Base-by-base conservation (phyloP, 305 asterid species). In the Fraxinus angustifolia region DNA sequence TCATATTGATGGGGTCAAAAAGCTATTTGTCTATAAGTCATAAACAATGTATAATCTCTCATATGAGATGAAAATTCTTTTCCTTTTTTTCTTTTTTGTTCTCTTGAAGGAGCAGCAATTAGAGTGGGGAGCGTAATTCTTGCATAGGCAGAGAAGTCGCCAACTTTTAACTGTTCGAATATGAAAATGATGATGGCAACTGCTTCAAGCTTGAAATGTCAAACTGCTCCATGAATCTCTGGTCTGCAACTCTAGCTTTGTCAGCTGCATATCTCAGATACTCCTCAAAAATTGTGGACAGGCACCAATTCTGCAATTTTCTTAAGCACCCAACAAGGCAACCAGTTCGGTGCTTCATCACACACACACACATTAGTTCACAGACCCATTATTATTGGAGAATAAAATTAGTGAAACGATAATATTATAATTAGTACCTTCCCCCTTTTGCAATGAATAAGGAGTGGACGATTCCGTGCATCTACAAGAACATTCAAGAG, bases 381-480 rank as follows among this genome's bases (percentile, higher is more conserved):
- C 6, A 38, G 5, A 19, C 14, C 12, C 28, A n/a, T 40, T 36
- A 60, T 23, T 34, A 35, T 35, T 1, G 62, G 56, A 82, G 82
- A n/a, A 7, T 36, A 34, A 14, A 23, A 42, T 80, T 10, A 17
- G 28, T 30, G 7, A 16, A 38, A 28, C 62, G 10, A 76, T 12
- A 21, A 14, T 17, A 16, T 4, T 45, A 45, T 45, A 12, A 45
- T 45, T 82, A 17, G 48, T 88, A 94, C 98, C 97, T 93, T 94
- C 79, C 98, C 98, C 6, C 98, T 92, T 77, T 90, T 92, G 92
- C 98, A 94, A 81, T 94, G 98, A 76, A 93, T 92, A 71, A 94
- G 90, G 74, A 93, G 88, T 0, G 98, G 98, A 60, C 78, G 97
- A 81, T 93, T 91, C 83, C 88, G 88, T 85, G 88, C 94, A 85